Evolutionary conservation across 148 eudicot genomes (phyloP).

Genomic region (Chenopodium berlandieri): DNA sequence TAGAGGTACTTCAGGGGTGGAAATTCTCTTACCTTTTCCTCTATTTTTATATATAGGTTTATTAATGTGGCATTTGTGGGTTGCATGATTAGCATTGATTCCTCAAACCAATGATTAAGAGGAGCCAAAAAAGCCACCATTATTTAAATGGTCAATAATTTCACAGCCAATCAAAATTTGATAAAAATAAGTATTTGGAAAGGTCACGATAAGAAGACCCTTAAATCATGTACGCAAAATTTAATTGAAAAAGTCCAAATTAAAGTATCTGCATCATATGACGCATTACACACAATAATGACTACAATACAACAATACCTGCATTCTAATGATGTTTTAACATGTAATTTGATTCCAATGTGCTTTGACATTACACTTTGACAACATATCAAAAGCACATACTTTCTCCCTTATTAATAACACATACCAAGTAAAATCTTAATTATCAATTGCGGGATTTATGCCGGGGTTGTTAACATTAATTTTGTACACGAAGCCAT

Average conservation of each 20-base stretch:
- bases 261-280: background rate
- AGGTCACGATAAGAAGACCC: constrained; percentile 7
- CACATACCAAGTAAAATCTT: no score
- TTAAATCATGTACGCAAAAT: background rate
- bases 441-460: no score
- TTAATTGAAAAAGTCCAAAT: background rate
- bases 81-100: constrained; percentile 15
- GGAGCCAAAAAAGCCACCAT: background rate
- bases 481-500: no score
- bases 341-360: no score
- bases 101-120: constrained; percentile 21
- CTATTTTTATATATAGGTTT: no score
- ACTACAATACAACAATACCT: background rate
- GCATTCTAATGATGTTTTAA: background rate
- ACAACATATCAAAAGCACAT: background rate
- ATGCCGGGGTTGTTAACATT: no score
- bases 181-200: background rate
- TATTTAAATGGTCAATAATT: no score
- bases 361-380: background rate
- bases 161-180: constrained; percentile 7
- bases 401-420: background rate
- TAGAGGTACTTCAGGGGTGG: no score
- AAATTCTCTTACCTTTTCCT: no score
- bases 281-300: background rate
- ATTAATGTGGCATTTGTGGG: background rate